Evolutionary conservation across 31 red algal genomes (phyloP).

Genomic region (Asparagopsis taxiformis): DNA sequence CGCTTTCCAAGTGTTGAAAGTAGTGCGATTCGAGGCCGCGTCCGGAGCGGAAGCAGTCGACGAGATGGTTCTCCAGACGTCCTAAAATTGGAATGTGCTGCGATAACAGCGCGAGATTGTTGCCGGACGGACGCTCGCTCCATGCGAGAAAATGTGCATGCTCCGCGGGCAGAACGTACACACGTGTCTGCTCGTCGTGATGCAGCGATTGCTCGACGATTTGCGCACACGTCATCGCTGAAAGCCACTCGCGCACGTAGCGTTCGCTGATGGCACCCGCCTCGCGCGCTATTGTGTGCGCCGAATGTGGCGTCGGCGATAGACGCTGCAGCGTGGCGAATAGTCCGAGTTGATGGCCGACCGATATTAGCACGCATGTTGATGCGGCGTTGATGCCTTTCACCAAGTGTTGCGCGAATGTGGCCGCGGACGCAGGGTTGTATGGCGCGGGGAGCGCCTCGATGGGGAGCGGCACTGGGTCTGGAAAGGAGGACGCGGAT

Average conservation of each 20-base stretch:
- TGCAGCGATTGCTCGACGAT: slow-evolving; percentile 2
- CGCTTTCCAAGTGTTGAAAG: not conserved
- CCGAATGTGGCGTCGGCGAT: not conserved
- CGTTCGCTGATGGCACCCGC: slow-evolving; percentile 1
- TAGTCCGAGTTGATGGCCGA: slow-evolving; percentile 11
- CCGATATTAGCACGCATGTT: slow-evolving; percentile 18
- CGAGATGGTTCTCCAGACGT: slow-evolving; percentile 11
- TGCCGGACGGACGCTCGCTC: not conserved
- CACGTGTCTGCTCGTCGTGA: not conserved
- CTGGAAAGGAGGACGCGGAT: too few relatives aligned
- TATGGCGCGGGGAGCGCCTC: too few relatives aligned
- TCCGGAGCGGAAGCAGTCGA: slow-evolving; percentile 8
- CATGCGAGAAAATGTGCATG: slow-evolving; percentile 14
- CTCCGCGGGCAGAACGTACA: slow-evolving; percentile 10
- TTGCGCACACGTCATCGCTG: slow-evolving; percentile 4
- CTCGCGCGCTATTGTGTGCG: not conserved
- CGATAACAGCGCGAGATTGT: slow-evolving; percentile 14
- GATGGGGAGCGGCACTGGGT: too few relatives aligned
- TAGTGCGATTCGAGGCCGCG: slow-evolving; percentile 1
- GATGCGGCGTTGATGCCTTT: slow-evolving; percentile 8
- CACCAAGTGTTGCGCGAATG: slow-evolving; percentile 8
- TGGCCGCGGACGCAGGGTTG: too few relatives aligned
- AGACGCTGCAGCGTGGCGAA: slow-evolving; percentile 4
- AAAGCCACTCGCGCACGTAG: slow-evolving; percentile 4
- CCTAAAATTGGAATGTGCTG: slow-evolving; percentile 24